These are phyloP conservation scores for Brettanomyces bruxellensis DNA, from an alignment of 805 yeast species.

Conservation along the genomic window DNA sequence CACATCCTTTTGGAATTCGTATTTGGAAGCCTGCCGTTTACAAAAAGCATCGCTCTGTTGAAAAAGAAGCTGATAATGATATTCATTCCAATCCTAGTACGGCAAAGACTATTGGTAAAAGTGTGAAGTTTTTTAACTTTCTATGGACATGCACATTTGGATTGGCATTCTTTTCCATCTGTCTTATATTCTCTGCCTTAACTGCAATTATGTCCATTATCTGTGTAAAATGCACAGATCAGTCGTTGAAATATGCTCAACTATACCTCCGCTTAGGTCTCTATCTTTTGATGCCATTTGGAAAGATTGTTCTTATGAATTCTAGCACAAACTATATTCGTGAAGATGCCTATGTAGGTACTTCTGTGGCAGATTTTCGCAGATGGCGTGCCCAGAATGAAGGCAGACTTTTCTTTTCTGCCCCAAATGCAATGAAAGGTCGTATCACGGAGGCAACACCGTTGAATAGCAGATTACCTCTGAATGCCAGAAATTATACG, in stretches of 20 bases:
- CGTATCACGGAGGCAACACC: neutral
- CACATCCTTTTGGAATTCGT: constrained; percentile 97
- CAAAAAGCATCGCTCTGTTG: constrained; percentile 87
- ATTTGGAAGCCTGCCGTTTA: constrained; percentile 98
- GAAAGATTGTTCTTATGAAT: constrained; percentile 71
- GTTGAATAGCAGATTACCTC: neutral
- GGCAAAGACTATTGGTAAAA: constrained; percentile 44
- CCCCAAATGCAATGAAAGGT: constrained; percentile 27
- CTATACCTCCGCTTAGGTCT: constrained; percentile 52
- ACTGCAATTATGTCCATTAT: constrained; percentile 37
- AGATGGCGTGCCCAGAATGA: constrained; percentile 80
- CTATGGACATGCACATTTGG: constrained; percentile 77
- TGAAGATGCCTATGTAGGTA: constrained; percentile 87
- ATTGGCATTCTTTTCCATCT: constrained; percentile 42
- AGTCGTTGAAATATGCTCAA: constrained; percentile 53
- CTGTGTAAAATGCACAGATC: constrained; percentile 32
- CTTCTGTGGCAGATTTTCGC: constrained; percentile 74
- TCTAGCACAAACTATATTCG: constrained; percentile 72
- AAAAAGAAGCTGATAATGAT: constrained; percentile 84
- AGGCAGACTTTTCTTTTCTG: constrained; percentile 74
- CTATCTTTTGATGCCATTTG: constrained; percentile 83
- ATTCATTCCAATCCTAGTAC: constrained; percentile 64
- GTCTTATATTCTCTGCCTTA: constrained; percentile 39
- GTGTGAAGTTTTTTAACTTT: constrained; percentile 58
- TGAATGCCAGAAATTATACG: neutral